phyloP scores from a whole-genome alignment of 202 grass and related monocot genomes.

The Saccharum hybrid region DNA sequence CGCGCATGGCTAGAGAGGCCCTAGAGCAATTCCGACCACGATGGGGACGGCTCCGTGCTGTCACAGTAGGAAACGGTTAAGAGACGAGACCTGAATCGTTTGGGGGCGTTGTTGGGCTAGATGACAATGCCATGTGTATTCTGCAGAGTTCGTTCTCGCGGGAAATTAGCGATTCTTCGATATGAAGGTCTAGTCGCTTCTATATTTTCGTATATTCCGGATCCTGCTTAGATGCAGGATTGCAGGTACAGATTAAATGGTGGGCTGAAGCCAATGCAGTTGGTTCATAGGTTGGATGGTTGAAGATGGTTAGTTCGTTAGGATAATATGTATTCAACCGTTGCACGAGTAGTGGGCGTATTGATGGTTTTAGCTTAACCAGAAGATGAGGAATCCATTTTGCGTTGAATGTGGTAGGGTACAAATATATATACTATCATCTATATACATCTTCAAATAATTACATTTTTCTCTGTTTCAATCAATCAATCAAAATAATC shows the following conservation, averaged over 20 bases:
- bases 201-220: background rate
- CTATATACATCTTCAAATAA: conserved; percentile 37
- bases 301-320: background rate
- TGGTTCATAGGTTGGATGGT: background rate
- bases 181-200: background rate
- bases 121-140: background rate
- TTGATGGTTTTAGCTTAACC: conserved; percentile 1
- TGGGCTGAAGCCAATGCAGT: background rate
- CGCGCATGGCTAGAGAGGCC: background rate
- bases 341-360: background rate
- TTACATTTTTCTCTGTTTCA: conserved; percentile 36
- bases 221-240: background rate
- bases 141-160: background rate
- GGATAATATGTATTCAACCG: background rate
- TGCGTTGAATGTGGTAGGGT: background rate
- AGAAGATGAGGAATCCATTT: conserved; percentile 3
- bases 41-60: background rate
- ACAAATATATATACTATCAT: conserved; percentile 23
- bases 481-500: conserved; percentile 33
- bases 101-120: background rate
- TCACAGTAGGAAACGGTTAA: background rate
- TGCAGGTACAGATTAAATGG: background rate
- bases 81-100: background rate
- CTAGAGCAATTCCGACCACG: background rate
- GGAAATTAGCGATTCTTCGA: background rate